A percentile compares a stretch with the other conserved stretches of the same genome.
phyloP scores from a whole-genome alignment of 352 stramenopile species.

The Blastocystis sp. region DNA sequence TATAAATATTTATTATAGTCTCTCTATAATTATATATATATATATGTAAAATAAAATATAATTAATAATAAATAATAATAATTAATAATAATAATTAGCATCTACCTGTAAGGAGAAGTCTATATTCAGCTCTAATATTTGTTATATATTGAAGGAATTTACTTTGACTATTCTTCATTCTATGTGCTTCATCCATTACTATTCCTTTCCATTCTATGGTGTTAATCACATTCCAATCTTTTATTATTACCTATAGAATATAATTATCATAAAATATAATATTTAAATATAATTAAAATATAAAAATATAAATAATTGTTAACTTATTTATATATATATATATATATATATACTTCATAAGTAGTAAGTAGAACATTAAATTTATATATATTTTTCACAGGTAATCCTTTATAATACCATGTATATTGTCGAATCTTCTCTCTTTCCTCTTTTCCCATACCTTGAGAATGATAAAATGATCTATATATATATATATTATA shows the following conservation, averaged over 20 bases:
- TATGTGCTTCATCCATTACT: constrained; percentile 75
- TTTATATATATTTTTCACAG: constrained; percentile 12
- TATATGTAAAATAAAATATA: no score
- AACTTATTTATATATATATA: no score
- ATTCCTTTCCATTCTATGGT: constrained; percentile 72
- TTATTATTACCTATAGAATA: constrained; percentile 50
- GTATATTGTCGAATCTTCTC: constrained; percentile 20
- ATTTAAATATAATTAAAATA: no score
- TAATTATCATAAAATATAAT: constrained; percentile 52
- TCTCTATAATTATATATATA: no score
- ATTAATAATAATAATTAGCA: no score
- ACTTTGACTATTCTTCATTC: constrained; percentile 68
- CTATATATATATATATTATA: no score
- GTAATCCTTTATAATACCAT: constrained; percentile 36
- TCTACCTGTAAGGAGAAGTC: constrained; percentile 53
- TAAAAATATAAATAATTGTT: no score
- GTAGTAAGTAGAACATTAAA: constrained; percentile 69
- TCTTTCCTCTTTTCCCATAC: constrained; percentile 35
- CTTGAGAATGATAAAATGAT: constrained; percentile 34
- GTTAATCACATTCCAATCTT: constrained; percentile 63
- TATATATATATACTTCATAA: no score
- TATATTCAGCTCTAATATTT: constrained; percentile 58
- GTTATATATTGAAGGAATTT: constrained; percentile 63
- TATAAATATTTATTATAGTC: no score
- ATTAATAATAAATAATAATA: no score